phyloP scores from a whole-genome alignment of 805 yeast genomes.

The Spathaspora boniae region DNA sequence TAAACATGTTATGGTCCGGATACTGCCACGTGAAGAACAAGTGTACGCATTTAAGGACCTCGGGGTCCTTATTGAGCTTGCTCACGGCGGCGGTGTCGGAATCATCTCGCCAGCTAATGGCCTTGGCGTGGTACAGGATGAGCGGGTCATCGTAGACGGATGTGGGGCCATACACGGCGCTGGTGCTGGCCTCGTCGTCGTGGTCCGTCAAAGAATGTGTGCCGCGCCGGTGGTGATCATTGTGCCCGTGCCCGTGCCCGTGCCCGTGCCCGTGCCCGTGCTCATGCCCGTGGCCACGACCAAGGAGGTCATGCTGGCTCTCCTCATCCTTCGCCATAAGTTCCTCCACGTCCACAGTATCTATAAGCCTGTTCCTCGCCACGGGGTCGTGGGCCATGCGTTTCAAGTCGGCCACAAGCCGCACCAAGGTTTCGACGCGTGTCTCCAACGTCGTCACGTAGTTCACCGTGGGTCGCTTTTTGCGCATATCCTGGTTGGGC shows the following conservation, averaged over 20 bases:
- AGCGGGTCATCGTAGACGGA: constrained; percentile 38
- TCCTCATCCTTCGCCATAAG: constrained; percentile 6
- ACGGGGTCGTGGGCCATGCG: constrained; percentile 13
- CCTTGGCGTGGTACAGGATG: constrained; percentile 15
- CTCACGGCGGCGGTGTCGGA: constrained; percentile 16
- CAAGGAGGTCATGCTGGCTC: neutral
- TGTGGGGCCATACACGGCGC: constrained; percentile 44
- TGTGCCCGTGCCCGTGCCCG: too few species aligned
- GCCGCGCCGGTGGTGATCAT: too few species aligned
- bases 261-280: constrained; percentile 1
- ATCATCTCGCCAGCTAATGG: constrained; percentile 8
- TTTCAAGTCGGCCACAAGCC: constrained; percentile 23
- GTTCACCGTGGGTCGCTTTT: constrained; percentile 46
- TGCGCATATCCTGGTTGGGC: constrained; percentile 47
- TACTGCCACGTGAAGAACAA: constrained; percentile 62
- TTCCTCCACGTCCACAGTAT: constrained; percentile 16
- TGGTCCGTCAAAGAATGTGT: too few species aligned
- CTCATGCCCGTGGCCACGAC: too few species aligned
- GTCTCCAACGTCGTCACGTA: constrained; percentile 47
- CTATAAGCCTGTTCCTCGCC: constrained; percentile 21
- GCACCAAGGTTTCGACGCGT: constrained; percentile 21
- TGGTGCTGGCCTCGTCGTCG: constrained; percentile 21
- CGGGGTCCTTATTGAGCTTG: constrained; percentile 31
- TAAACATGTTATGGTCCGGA: constrained; percentile 59
- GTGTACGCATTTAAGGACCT: constrained; percentile 33